Percentiles rank a stretch among this genome's conserved stretches.
Conservation (phyloP, 2,329 filamentous ascomycete genomes). For the Blastomyces emzantsi region DNA sequence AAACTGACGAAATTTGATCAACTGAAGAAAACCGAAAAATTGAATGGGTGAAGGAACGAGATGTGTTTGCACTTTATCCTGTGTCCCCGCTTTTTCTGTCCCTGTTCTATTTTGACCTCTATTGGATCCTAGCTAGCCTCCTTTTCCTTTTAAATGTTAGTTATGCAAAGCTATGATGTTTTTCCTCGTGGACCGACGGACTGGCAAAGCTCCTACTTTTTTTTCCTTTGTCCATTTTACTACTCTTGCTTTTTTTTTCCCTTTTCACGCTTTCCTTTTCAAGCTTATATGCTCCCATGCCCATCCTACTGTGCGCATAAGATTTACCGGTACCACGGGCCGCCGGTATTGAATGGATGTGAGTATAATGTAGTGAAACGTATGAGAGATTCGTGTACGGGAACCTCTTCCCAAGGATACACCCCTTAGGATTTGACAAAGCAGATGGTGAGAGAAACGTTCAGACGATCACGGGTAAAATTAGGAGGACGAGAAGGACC, state of each 20-base stretch:
- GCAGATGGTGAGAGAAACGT: neutral
- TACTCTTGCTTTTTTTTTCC: neutral
- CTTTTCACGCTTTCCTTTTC: neutral
- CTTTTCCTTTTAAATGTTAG: neutral
- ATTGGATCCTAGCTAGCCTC: neutral
- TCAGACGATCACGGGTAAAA: neutral
- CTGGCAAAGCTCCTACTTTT: neutral
- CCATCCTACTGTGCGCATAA: neutral
- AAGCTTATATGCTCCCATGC: neutral
- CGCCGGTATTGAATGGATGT: neutral
- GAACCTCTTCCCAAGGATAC: neutral
- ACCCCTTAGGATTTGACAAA: neutral
- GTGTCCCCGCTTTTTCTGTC: neutral
- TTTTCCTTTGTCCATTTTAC: neutral
- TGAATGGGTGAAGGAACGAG: too few species aligned
- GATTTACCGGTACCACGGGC: neutral
- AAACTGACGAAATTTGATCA: conserved; percentile 3
- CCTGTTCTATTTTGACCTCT: neutral
- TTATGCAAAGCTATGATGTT: neutral
- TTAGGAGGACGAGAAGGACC: neutral
- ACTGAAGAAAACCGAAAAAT: neutral
- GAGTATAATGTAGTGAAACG: neutral
- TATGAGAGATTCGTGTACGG: neutral
- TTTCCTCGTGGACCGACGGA: neutral
- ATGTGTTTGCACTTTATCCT: neutral